Evolutionary conservation across 148 eudicot genomes (phyloP).

Genomic region (Vaccinium vitisidaea): DNA sequence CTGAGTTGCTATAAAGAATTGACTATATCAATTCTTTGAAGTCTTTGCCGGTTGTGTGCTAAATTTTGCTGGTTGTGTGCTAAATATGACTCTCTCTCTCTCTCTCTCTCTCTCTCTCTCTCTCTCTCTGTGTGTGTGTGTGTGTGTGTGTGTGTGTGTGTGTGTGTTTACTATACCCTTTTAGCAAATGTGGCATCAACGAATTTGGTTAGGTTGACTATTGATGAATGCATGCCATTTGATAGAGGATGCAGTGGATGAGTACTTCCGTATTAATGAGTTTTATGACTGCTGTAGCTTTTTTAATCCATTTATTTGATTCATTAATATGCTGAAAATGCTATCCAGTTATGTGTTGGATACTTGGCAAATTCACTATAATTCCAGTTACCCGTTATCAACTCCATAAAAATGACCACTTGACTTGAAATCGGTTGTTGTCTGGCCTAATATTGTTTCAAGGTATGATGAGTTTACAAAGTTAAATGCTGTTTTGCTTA

Average conservation of each 20-base stretch:
- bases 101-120: background rate
- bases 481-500: background rate
- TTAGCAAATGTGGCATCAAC: background rate
- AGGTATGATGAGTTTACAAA: background rate
- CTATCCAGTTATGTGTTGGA: background rate
- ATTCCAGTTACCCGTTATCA: background rate
- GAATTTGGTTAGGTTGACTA: background rate
- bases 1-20: background rate
- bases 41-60: background rate
- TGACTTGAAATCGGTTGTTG: background rate
- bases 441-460: background rate
- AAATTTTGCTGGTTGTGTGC: too few relatives aligned
- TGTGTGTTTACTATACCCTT: background rate
- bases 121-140: too few relatives aligned
- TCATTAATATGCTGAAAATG: background rate
- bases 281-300: background rate
- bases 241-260: background rate
- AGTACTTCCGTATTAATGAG: background rate
- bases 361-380: background rate
- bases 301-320: background rate
- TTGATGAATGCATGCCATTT: background rate
- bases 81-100: background rate
- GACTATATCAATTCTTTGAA: background rate
- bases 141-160: too few relatives aligned
- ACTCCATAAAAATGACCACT: background rate